Evolutionary conservation across 306 rosid genomes (phyloP), one percentile per base, ranked within the genome.

Genomic region (Argentina anserina): DNA sequence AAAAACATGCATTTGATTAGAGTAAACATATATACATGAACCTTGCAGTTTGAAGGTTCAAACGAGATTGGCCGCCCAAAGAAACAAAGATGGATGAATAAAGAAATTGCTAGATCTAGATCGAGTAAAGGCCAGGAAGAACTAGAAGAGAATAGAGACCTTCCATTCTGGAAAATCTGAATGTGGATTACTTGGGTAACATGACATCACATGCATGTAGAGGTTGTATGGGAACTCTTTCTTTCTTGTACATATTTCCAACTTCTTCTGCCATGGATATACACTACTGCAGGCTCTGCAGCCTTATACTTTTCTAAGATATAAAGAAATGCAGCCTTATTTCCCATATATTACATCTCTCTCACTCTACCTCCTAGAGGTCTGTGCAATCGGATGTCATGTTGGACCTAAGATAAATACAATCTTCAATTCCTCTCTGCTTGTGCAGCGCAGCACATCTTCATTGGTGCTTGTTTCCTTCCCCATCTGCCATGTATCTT

Each of bases 301-400:
- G n/a, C n/a, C n/a, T n/a, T n/a, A n/a, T n/a, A n/a, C n/a, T n/a
- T n/a, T n/a, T n/a, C n/a, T n/a, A n/a, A n/a, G n/a, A n/a, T n/a
- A n/a, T n/a, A n/a, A n/a, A n/a, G n/a, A n/a, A n/a, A n/a, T n/a
- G n/a, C n/a, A n/a, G n/a, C n/a, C n/a, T n/a, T n/a, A n/a, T n/a
- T n/a, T n/a, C n/a, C n/a, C n/a, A n/a, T n/a, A n/a, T 9, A 14
- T 73, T 18, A 25, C 25, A 56, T 58, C 15, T 23, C 3, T 31
- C 14, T 40, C 63, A 50, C 28, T 10, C 25, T 7, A n/a, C 26
- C 28, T 8, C 58, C 58, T 70, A 9, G 59, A 55, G 39, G n/a
- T 70, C 7, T 70, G 72, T 77, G 72, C 72, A 14, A 29, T 71
- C 36, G 81, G 69, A 77, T 50, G 49, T 46, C 49, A 50, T 50